Conservation (phyloP, 805 yeast genomes). For the Schwanniomyces polymorphus region DNA sequence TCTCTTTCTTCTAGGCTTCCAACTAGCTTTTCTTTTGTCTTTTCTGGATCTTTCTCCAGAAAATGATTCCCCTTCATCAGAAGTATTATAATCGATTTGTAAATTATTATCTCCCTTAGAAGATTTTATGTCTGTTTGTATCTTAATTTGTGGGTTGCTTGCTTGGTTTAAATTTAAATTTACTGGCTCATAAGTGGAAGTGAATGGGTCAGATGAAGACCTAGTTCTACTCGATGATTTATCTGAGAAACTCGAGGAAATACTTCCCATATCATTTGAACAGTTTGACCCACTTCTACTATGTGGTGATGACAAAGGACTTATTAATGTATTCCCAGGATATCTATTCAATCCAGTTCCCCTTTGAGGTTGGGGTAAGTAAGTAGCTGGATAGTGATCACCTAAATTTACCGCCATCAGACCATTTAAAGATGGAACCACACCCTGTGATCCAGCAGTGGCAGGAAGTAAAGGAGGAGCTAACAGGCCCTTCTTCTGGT, state of each 20-base stretch:
- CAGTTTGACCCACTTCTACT: constrained; percentile 3
- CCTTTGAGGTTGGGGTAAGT: constrained; percentile 4
- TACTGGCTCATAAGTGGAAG: background rate
- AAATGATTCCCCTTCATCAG: background rate
- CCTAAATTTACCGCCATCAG: background rate
- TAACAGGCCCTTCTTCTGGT: background rate
- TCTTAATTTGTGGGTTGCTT: background rate
- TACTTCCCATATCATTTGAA: background rate
- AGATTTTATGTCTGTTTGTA: background rate
- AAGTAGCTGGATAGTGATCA: background rate
- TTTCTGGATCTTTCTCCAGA: background rate
- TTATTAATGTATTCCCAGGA: constrained; percentile 5
- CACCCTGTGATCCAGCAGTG: background rate
- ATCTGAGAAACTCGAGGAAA: background rate
- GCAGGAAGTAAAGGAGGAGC: background rate
- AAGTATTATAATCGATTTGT: background rate
- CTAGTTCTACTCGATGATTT: constrained; percentile 6
- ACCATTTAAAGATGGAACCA: background rate
- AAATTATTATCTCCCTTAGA: background rate
- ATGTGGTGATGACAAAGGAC: constrained; percentile 17
- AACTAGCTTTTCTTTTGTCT: constrained; percentile 10
- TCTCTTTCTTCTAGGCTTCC: constrained; percentile 60
- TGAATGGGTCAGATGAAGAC: constrained; percentile 13
- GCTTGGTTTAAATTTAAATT: background rate
- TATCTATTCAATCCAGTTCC: background rate